These are phyloP conservation scores for Blastomyces gilchristii DNA, from an alignment of 2,329 filamentous ascomycete species.

Conservation along the genomic window DNA sequence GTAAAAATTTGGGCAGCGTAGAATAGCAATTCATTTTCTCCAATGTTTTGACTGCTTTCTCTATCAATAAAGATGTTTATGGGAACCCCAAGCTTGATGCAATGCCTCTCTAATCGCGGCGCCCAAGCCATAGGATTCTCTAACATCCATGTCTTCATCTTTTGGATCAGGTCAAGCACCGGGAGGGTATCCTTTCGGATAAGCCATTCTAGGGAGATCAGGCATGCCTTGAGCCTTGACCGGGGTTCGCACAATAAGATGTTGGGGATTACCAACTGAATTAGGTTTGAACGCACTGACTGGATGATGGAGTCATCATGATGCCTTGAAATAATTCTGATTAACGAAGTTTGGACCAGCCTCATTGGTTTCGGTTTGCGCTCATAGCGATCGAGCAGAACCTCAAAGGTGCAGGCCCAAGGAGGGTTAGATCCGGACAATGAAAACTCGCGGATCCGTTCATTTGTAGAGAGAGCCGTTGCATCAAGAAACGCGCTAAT, in stretches of 20 bases:
- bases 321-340: slow-evolving; percentile 25
- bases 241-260: slow-evolving; percentile 32
- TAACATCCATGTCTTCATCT: slow-evolving; percentile 27
- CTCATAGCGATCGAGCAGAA: slow-evolving; percentile 33
- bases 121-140: slow-evolving; percentile 25
- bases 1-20: slow-evolving; percentile 19
- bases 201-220: slow-evolving; percentile 29
- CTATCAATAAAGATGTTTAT: slow-evolving; percentile 15
- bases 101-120: slow-evolving; percentile 25
- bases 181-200: slow-evolving; percentile 30
- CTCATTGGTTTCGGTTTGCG: slow-evolving; percentile 38
- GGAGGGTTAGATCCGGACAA: slow-evolving; percentile 23
- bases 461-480: slow-evolving; percentile 24
- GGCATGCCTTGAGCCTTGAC: slow-evolving; percentile 29
- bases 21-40: slow-evolving; percentile 14
- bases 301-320: slow-evolving; percentile 18
- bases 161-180: slow-evolving; percentile 23
- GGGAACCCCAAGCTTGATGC: slow-evolving; percentile 23
- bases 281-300: slow-evolving; percentile 20
- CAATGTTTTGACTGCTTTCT: slow-evolving; percentile 9
- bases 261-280: slow-evolving; percentile 25
- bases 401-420: slow-evolving; percentile 34
- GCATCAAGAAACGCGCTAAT: slow-evolving; percentile 36
- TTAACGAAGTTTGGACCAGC: slow-evolving; percentile 35
- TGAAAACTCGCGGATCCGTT: slow-evolving; percentile 26